Base-by-base conservation (phyloP, 2,329 filamentous ascomycete species). In the Didymella sp. region DNA sequence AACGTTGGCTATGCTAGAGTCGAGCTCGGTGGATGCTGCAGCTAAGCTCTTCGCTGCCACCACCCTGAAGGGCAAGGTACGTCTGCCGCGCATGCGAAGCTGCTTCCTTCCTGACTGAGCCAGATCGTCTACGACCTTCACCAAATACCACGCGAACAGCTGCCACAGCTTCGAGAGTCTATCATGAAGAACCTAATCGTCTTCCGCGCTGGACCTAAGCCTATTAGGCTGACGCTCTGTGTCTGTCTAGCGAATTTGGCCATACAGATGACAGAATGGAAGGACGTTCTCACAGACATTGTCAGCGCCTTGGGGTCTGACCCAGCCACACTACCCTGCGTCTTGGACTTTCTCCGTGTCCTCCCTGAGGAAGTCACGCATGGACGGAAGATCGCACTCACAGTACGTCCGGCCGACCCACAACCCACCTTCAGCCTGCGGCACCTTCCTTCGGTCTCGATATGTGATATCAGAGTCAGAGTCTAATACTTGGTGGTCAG, bases 331-430 rank as follows among this genome's bases (percentile, higher is more conserved):
- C 87, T 95, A 70, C 87, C 92, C 64, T 95, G 90, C 76, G 90
- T 98, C 71, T 84, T 99, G 73, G 95, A 99, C 78, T 99, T 99
- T 78, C 84, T 99, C 65, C 92, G 92, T 77, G 93, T 99, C 71
- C 87, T 99, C 65, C 95, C 95, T 54, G 95, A 99, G 83, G 95
- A 99, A 85, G 95, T 99, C 74, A 98, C 91, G 69, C 94, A 99
- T 84, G 95, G 95, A 81, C 92, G 95, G 80, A 99, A 98, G 83
- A 97, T 99, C 85, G 96, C 92, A 84, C 85, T 99, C 81, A 93
- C 92, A 87, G 93, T 96, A 95, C 82, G 92, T 94, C 85, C 87
- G 89, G 82, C 82, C 77, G 76, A 77, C 49, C 61, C 67, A 69
- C 69, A 65, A 66, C 61, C 66, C 64, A 74, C 67, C 69, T 70